Evolutionary conservation across 768 basidiomycete genomes (phyloP), one percentile per base, ranked within the genome.

Genomic region (Phylloporus sp.): DNA sequence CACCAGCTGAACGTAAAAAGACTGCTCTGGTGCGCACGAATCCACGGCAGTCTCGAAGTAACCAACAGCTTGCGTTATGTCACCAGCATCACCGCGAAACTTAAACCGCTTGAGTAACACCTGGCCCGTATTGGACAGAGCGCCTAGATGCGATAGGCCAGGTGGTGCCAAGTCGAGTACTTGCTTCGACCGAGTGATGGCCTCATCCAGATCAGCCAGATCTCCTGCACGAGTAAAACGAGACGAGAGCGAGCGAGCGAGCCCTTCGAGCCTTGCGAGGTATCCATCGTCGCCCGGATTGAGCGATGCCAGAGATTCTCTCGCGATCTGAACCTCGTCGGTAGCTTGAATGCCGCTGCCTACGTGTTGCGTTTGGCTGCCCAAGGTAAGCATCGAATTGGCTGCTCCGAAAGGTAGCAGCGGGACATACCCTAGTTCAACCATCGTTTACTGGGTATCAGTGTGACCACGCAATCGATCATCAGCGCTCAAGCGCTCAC

Each of bases 191-290:
- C 46, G 34, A 6, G 43, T 22, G 40, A 73, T 52, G 15, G 60
- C 59, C 38, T 66, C 60, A 18, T 64, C 52, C 20, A 73, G 52
- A 40, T 70, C 68, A 6, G 47, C 35, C 13, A 50, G 41, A 26
- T 65, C 53, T 36, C 66, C 49, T 5, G 49, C 54, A n/a, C 31
- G 57, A 24, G 54, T 16, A 34, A 69, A 72, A 29, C 61, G 62
- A 20, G 51, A 35, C 41, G 61, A 29, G 16, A 65, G 59, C 3
- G 34, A 38, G 23, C 16, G 16, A 12, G 55, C 55, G 24, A 65
- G 35, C 8, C 15, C 20, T 13, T 49, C 34, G 29, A 65, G 54
- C 18, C 49, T 38, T 20, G 23, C 3, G 15, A 58, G 34, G 34
- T 63, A 61, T 16, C 9, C 29, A 6, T 26, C 32, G 9, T 58